Base-by-base conservation (phyloP, 2,329 filamentous ascomycete species). In the Aspergillus jensenii region DNA sequence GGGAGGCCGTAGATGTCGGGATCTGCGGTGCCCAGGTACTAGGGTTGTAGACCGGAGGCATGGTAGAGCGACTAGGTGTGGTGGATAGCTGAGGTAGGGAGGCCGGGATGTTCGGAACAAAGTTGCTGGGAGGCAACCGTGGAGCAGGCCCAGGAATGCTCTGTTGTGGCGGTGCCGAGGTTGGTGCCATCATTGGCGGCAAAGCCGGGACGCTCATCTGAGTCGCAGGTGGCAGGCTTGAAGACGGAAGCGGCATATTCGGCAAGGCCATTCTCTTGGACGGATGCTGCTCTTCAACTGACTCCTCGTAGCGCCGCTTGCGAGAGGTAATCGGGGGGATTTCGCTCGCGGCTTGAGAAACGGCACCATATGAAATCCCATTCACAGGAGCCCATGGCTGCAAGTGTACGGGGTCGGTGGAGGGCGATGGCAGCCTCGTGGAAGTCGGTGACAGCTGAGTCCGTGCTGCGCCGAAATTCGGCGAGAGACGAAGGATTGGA, bases 11-110 rank as follows among this genome's bases (percentile, higher is more conserved):
- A 27, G 76, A 67, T 9, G 74, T 69, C 14, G 75, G 69, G 23
- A 78, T 70, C 45, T 73, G 74, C 52, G 79, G 74, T 33, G 77
- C 71, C 79, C 81, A 86, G 50, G 78, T 79, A 31, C 77, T 76
- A 1, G 86, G 76, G 12, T 82, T 82, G 71, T 90, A 96, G 2
- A 92, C 54, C 3, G 89, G 86, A 6, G 89, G 83, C 87, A 96
- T 93, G 21, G 54, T 56, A 8, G 91, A 85, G 49, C 90, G 85
- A 12, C 82, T 78, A 14, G 83, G 82, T 15, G 90, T 73, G 2
- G 87, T 83, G 14, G 88, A 87, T 9, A 90, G 78, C 21, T 88
- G 87, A 44, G 70, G 67, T 11, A 68, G 50, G 76, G 76, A 83
- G 41, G 76, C 73, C 8, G 75, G 71, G 40, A 76, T 65, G 17